These are phyloP conservation scores for Xanthoconium purpureum DNA, from an alignment of 768 basidiomycete genomes.

Conservation along the genomic window DNA sequence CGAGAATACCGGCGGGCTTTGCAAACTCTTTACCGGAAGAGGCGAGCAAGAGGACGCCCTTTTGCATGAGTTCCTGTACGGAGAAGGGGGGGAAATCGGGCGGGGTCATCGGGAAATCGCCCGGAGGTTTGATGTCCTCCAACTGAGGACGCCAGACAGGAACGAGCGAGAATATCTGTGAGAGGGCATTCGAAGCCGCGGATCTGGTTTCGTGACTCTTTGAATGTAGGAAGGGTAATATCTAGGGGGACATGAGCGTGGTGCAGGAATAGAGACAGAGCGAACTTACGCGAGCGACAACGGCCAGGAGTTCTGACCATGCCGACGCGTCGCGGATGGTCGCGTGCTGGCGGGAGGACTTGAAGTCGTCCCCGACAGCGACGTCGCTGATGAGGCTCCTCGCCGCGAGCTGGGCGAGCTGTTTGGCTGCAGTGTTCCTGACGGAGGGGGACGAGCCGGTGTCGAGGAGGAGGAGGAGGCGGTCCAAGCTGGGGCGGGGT, in stretches of 20 bases:
- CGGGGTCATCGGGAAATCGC: conserved; percentile 28
- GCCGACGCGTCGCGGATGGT: conserved; percentile 64
- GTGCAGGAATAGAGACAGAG: not conserved
- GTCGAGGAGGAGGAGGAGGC: conserved; percentile 92
- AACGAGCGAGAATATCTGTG: conserved; percentile 79
- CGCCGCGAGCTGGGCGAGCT: conserved; percentile 87
- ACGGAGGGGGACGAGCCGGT: conserved; percentile 90
- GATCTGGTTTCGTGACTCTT: conserved; percentile 90
- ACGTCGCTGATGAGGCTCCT: conserved; percentile 84
- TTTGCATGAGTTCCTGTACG: conserved; percentile 71
- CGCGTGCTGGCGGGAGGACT: conserved; percentile 54
- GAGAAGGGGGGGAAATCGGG: conserved; percentile 76
- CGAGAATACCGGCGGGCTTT: conserved; percentile 68
- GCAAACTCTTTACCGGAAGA: conserved; percentile 93
- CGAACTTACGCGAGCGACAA: conserved; percentile 74
- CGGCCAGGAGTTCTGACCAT: conserved; percentile 88
- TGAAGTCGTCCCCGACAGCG: conserved; percentile 74
- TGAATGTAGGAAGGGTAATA: conserved; percentile 87
- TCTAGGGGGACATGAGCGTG: conserved; percentile 40
- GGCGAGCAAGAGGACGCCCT: conserved; percentile 76
- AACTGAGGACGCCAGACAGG: conserved; percentile 65
- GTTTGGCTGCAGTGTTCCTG: conserved; percentile 93
- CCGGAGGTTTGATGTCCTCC: conserved; percentile 21
- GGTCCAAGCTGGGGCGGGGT: conserved; percentile 71
- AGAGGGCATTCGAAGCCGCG: conserved; percentile 85